A percentile compares a stretch with the other conserved stretches of the same genome.
Conservation (phyloP, 2,329 filamentous ascomycete genomes). For the Pseudogymnoascus sp. region DNA sequence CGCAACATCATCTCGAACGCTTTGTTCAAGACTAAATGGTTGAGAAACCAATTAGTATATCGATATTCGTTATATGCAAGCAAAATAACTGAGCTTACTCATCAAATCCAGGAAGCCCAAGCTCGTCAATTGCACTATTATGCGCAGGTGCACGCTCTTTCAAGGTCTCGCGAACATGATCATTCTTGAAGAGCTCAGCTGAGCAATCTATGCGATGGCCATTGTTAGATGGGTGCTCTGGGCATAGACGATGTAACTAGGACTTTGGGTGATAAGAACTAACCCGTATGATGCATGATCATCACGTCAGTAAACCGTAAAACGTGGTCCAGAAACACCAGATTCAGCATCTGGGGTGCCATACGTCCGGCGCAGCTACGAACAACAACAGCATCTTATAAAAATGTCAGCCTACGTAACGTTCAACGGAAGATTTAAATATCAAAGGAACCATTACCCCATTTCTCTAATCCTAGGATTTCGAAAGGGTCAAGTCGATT, state of each 20-base stretch:
- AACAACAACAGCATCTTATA: conserved; percentile 19
- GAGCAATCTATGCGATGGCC: conserved; percentile 19
- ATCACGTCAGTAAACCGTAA: conserved; percentile 21
- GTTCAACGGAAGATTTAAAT: not conserved
- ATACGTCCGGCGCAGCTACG: conserved; percentile 23
- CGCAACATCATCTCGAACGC: conserved; percentile 22
- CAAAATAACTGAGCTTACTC: conserved; percentile 16
- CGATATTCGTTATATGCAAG: not conserved
- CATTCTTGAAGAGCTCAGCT: conserved; percentile 20
- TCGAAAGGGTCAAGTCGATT: not conserved
- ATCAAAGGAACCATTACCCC: not conserved
- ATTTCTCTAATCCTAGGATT: not conserved
- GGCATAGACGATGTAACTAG: not conserved
- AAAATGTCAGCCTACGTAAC: not conserved
- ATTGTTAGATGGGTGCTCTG: not conserved
- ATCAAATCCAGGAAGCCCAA: conserved; percentile 23
- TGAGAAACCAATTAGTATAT: not conserved
- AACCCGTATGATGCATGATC: conserved; percentile 27
- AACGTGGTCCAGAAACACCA: conserved; percentile 21
- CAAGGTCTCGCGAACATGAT: conserved; percentile 17
- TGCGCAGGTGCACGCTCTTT: conserved; percentile 17
- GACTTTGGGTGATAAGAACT: not conserved
- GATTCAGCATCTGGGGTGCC: conserved; percentile 17
- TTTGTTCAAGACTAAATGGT: conserved; percentile 20
- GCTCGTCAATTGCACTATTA: conserved; percentile 20